Evolutionary conservation across 2,329 filamentous ascomycete species (phyloP).

Genomic region (Fusarium napiforme): DNA sequence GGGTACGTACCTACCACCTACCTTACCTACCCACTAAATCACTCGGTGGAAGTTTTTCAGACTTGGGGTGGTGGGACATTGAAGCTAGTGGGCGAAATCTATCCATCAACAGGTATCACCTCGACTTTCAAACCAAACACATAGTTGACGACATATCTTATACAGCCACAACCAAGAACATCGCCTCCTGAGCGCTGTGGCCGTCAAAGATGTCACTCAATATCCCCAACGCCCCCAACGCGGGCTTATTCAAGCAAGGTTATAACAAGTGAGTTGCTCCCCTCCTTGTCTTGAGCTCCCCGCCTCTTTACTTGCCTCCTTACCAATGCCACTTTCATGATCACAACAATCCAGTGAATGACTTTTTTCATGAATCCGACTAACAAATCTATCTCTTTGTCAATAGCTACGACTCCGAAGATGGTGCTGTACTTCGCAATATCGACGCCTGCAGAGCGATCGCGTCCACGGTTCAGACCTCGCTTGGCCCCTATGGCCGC

Average conservation of each 20-base stretch:
- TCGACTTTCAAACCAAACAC: conserved; percentile 37
- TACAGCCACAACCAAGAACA: conserved; percentile 31
- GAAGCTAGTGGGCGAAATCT: conserved; percentile 42
- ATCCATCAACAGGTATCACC: conserved; percentile 34
- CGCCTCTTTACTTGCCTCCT: conserved; percentile 40
- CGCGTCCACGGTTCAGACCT: conserved; percentile 95
- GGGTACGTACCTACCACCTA: conserved; percentile 38
- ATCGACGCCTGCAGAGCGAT: conserved; percentile 98
- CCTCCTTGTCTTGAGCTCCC: conserved; percentile 41
- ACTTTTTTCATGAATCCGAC: background rate
- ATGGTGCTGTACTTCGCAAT: conserved; percentile 97
- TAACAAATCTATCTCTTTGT: conserved; percentile 1
- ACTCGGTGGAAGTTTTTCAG: conserved; percentile 45
- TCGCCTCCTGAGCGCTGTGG: conserved; percentile 33
- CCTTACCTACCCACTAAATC: conserved; percentile 43
- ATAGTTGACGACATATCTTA: conserved; percentile 26
- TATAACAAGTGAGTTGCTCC: conserved; percentile 83
- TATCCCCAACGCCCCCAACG: conserved; percentile 93
- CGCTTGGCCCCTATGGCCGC: conserved; percentile 94
- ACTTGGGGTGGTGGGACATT: conserved; percentile 31
- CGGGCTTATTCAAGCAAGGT: conserved; percentile 92
- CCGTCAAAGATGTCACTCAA: conserved; percentile 83
- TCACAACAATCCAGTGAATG: background rate
- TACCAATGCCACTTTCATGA: conserved; percentile 8
- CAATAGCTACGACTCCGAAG: conserved; percentile 93